phyloP scores from a whole-genome alignment of 169 alveolate species.

The Neospora caninum region DNA sequence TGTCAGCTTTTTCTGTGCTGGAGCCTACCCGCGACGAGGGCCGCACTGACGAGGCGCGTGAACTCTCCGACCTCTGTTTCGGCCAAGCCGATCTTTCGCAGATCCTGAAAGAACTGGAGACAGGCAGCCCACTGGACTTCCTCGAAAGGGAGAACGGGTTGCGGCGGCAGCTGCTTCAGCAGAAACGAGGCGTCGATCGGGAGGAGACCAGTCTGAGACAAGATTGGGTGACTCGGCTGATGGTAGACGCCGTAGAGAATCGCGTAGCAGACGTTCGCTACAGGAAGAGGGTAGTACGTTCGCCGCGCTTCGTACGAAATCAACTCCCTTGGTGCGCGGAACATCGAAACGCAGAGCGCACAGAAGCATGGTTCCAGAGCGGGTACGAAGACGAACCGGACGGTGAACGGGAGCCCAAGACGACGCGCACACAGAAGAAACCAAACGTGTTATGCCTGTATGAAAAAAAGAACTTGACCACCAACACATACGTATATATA shows the following conservation, averaged over 20 bases:
- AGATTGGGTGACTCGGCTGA: constrained; percentile 16
- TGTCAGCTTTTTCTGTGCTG: background rate
- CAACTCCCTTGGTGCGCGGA: constrained; percentile 29
- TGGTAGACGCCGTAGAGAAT: constrained; percentile 60
- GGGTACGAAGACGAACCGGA: no score
- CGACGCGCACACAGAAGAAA: no score
- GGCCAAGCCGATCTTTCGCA: constrained; percentile 45
- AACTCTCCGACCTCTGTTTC: constrained; percentile 38
- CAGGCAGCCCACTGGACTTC: constrained; percentile 44
- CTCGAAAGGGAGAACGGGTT: constrained; percentile 28
- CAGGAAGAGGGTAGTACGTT: constrained; percentile 37
- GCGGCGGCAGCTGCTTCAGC: constrained; percentile 47
- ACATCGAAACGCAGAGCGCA: background rate
- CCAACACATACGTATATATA: no score
- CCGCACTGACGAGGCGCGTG: constrained; percentile 40
- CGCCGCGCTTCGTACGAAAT: constrained; percentile 53
- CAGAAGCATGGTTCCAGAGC: no score
- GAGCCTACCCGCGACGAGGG: constrained; percentile 64
- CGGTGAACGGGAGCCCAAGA: no score
- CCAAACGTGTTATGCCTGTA: no score
- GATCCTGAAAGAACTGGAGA: constrained; percentile 45
- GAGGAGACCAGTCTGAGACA: constrained; percentile 28
- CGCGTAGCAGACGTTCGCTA: constrained; percentile 59
- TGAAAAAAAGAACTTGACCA: no score
- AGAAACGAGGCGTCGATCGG: constrained; percentile 60